Base-by-base conservation (phyloP, 441 rosid species). In the Mallotus japonicus region DNA sequence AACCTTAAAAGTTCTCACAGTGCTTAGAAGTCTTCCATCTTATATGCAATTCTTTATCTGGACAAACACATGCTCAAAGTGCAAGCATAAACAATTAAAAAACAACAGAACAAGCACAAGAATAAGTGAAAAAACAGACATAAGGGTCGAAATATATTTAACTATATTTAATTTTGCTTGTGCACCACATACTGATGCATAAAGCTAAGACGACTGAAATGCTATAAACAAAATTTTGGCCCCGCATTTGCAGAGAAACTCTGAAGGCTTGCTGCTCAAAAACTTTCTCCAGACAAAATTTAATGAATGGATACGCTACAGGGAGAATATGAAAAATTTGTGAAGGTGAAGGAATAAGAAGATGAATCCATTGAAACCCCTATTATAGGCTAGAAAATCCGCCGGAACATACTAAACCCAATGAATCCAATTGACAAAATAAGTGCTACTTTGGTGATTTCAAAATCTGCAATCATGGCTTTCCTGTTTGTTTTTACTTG, bases 381-480 rank as follows among this genome's bases (percentile, higher is more conserved):
- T 82, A 69, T 75, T 73, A 34, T 82, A 76, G 77, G 82, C 82
- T 78, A 81, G 76, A 80, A 81, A 76, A 77, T 83, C 84, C 71
- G 50, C 72, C 69, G 87, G 15, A 81, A 79, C 82, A 90, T 71
- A 67, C 85, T 62, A 75, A 89, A 77, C 49, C 97, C 96, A 57
- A 95, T 8, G 64, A 90, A 83, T 32, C 91, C 89, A 56, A 87
- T 37, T 64, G 93, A 90, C 75, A 95, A 50, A 12, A 85, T 59
- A 44, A 90, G 87, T 57, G 92, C 85, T 63, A 85, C 76, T 78
- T 74, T 84, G 1, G 80, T 28, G 7, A 83, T 78, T 53, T 86
- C 86, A 11, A 61, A 67, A 75, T 76, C 86, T 9, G 73, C 65
- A 65, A 78, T 58, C 63, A 40, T 37, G 50, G 72, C 69, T 68